Evolutionary conservation across 75 land plant genomes (phyloP).

Genomic region (Larix kaempferi): DNA sequence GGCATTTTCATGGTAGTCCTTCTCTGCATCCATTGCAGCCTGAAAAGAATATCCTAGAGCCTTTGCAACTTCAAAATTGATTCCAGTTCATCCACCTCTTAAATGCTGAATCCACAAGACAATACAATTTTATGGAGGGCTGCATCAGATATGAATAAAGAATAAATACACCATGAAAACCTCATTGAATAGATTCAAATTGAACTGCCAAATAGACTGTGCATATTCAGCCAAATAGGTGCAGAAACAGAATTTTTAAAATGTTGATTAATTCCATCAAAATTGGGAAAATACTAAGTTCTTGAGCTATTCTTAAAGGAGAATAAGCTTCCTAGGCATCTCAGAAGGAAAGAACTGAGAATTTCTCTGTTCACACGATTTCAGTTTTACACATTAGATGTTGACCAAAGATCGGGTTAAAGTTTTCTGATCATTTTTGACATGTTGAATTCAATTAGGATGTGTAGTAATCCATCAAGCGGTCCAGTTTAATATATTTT

Average conservation of each 20-base stretch:
- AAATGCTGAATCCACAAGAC: slow-evolving; percentile 2
- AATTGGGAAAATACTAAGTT: background rate
- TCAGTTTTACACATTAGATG: background rate
- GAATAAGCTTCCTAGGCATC: background rate
- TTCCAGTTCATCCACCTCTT: slow-evolving; percentile 5
- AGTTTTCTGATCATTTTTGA: background rate
- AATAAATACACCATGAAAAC: background rate
- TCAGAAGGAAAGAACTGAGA: background rate
- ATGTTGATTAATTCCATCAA: background rate
- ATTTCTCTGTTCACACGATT: background rate
- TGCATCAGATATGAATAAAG: background rate
- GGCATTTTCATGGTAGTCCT: background rate
- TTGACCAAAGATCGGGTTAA: background rate
- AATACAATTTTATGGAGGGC: background rate
- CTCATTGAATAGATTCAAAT: background rate
- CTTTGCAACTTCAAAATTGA: background rate
- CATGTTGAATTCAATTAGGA: background rate
- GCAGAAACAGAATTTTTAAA: background rate
- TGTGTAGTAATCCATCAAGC: too few species aligned
- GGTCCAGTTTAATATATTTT: too few species aligned
- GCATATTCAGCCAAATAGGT: background rate
- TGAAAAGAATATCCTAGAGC: background rate
- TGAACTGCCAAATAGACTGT: background rate
- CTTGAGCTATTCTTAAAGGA: background rate
- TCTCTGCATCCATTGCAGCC: slow-evolving; percentile 7